These are phyloP conservation scores for Helicostylum pulchrum DNA, from an alignment of 192 early-diverging fungal genomes.

Conservation along the genomic window DNA sequence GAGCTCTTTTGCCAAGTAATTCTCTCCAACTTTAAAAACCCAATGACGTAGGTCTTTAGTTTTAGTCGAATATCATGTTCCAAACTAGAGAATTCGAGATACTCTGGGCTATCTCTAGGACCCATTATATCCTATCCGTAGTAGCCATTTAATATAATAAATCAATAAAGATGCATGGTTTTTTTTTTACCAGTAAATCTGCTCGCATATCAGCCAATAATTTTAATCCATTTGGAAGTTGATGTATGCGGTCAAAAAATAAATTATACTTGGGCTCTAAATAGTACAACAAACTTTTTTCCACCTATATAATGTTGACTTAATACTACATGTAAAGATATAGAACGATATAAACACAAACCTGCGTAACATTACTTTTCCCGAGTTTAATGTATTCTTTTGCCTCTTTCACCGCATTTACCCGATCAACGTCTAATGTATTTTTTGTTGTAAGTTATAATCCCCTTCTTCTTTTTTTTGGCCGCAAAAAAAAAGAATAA, in stretches of 20 bases:
- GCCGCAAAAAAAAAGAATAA: too few species aligned
- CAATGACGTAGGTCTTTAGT: constrained; percentile 76
- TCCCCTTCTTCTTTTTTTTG: too few species aligned
- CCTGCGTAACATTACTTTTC: constrained; percentile 17
- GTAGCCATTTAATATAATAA: not conserved
- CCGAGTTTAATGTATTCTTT: constrained; percentile 25
- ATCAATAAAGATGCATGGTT: not conserved
- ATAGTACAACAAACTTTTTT: constrained; percentile 59
- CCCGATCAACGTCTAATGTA: constrained; percentile 39
- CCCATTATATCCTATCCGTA: not conserved
- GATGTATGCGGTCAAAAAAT: constrained; percentile 76
- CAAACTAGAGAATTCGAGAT: constrained; percentile 46
- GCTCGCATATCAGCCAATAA: constrained; percentile 77
- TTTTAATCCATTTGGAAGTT: constrained; percentile 74
- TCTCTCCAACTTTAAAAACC: constrained; percentile 72
- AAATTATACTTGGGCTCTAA: constrained; percentile 66
- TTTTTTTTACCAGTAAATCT: constrained; percentile 60
- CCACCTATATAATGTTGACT: constrained; percentile 26
- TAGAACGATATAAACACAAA: constrained; percentile 9
- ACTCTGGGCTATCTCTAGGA: constrained; percentile 39
- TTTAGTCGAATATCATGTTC: constrained; percentile 64
- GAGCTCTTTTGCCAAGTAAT: constrained; percentile 78
- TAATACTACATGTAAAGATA: not conserved
- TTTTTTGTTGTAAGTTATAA: not conserved
- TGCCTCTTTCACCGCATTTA: constrained; percentile 32